Evolutionary conservation across 192 early-diverging fungal species (phyloP).

Genomic region (Helicostylum pulchrum): DNA sequence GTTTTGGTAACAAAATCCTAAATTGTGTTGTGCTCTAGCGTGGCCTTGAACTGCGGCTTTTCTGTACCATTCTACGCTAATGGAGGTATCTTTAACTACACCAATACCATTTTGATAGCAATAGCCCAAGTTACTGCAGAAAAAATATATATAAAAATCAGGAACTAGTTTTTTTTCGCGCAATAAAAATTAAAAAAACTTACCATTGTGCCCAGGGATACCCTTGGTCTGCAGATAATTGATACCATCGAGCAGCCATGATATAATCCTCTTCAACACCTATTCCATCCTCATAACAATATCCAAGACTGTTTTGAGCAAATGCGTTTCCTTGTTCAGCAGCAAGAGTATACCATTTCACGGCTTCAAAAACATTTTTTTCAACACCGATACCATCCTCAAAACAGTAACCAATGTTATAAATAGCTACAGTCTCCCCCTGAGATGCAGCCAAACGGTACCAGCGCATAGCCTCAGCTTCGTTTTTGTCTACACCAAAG

Average conservation of each 20-base stretch:
- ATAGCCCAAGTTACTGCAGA: slow-evolving; percentile 72
- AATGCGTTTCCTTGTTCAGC: slow-evolving; percentile 70
- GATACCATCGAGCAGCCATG: slow-evolving; percentile 57
- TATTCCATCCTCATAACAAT: slow-evolving; percentile 77
- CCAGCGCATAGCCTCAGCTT: slow-evolving; percentile 60
- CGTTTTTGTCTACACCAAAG: slow-evolving; percentile 66
- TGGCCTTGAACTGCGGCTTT: slow-evolving; percentile 63
- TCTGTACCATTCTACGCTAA: slow-evolving; percentile 61
- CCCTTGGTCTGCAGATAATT: slow-evolving; percentile 47
- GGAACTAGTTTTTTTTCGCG: slow-evolving; percentile 55
- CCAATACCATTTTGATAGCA: slow-evolving; percentile 88
- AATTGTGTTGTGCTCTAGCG: slow-evolving; percentile 71
- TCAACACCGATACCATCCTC: slow-evolving; percentile 57
- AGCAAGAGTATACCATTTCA: slow-evolving; percentile 59
- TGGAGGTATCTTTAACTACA: slow-evolving; percentile 47
- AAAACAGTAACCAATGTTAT: slow-evolving; percentile 59
- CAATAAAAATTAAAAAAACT: slow-evolving; percentile 72
- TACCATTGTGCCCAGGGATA: slow-evolving; percentile 60
- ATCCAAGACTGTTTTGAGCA: slow-evolving; percentile 78
- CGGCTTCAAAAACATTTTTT: slow-evolving; percentile 46
- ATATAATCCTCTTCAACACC: slow-evolving; percentile 54
- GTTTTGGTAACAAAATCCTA: slow-evolving; percentile 81
- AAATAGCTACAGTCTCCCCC: slow-evolving; percentile 53
- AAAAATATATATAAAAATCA: slow-evolving; percentile 55
- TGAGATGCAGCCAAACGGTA: slow-evolving; percentile 52